These are phyloP conservation scores for Pythium oligandrum DNA, from an alignment of 352 stramenopile species.

Conservation along the genomic window DNA sequence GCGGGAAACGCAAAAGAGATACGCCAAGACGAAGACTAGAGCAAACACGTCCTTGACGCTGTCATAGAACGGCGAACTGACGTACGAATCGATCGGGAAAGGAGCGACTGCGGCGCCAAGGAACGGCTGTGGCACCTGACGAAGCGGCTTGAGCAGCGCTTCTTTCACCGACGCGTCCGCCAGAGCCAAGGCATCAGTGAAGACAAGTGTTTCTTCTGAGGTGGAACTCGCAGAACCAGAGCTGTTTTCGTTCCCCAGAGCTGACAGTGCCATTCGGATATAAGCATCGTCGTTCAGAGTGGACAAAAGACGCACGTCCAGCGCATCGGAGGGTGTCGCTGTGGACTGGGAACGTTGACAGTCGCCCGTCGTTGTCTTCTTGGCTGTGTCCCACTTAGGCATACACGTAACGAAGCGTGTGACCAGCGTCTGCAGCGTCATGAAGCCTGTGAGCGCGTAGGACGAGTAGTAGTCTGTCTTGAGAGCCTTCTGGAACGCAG, in stretches of 20 bases:
- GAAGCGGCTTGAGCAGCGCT: slow-evolving; percentile 38
- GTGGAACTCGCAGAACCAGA: no score
- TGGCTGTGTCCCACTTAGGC: slow-evolving; percentile 36
- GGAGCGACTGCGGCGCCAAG: slow-evolving; percentile 35
- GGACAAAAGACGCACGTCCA: slow-evolving; percentile 29
- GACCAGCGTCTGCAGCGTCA: slow-evolving; percentile 62
- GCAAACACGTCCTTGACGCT: slow-evolving; percentile 65
- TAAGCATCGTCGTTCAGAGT: slow-evolving; percentile 39
- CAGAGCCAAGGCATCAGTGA: background rate
- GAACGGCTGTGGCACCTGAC: slow-evolving; percentile 55
- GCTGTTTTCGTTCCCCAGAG: slow-evolving; percentile 6
- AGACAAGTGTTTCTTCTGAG: background rate
- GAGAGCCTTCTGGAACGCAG: slow-evolving; percentile 32
- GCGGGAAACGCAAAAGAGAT: slow-evolving; percentile 85
- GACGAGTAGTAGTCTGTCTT: slow-evolving; percentile 30
- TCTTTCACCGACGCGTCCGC: slow-evolving; percentile 14
- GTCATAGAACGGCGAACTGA: slow-evolving; percentile 68
- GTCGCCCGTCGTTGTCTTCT: slow-evolving; percentile 29
- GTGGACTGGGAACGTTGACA: slow-evolving; percentile 38
- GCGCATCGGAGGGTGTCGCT: slow-evolving; percentile 18
- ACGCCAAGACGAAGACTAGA: slow-evolving; percentile 90
- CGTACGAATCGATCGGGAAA: slow-evolving; percentile 50
- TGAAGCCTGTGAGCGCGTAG: slow-evolving; percentile 46
- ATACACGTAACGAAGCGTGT: slow-evolving; percentile 61
- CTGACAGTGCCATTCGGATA: slow-evolving; percentile 23